Conservation (phyloP, 2,329 filamentous ascomycete species). For the Hymenoscyphus repandus region DNA sequence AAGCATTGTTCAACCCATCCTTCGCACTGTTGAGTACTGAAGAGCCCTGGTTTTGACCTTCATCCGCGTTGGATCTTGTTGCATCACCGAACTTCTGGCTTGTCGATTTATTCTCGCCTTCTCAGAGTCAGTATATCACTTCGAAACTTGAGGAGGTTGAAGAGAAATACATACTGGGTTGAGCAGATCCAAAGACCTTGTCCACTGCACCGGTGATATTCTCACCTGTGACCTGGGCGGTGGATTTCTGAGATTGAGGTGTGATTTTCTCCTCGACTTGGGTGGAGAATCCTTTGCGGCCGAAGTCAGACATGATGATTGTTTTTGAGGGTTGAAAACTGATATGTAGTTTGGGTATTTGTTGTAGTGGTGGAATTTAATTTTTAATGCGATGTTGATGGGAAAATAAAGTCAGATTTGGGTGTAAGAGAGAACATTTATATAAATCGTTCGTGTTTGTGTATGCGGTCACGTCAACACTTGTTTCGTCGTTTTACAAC, state of each 20-base stretch:
- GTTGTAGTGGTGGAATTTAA: too few relatives aligned
- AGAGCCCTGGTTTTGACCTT: constrained; percentile 37
- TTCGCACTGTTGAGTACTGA: constrained; percentile 36
- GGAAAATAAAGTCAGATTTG: too few relatives aligned
- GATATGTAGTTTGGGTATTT: not conserved
- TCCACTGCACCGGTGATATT: constrained; percentile 39
- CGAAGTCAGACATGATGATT: not conserved
- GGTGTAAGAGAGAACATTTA: too few relatives aligned
- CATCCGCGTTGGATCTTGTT: constrained; percentile 36
- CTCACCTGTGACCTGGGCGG: constrained; percentile 36
- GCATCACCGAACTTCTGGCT: constrained; percentile 41
- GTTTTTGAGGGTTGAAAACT: not conserved
- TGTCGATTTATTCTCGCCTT: constrained; percentile 1
- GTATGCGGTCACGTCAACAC: too few relatives aligned
- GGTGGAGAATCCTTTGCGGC: constrained; percentile 45
- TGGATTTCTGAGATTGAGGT: constrained; percentile 50
- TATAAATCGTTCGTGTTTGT: too few relatives aligned
- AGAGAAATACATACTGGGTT: constrained; percentile 34
- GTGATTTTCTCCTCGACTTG: constrained; percentile 46
- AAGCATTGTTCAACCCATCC: constrained; percentile 34
- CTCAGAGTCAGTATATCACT: not conserved
- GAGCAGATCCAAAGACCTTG: constrained; percentile 40
- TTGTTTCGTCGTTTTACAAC: too few relatives aligned
- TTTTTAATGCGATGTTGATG: too few relatives aligned
- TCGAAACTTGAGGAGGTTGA: not conserved